Base-by-base conservation (phyloP, 148 eudicot species). In the Camellia japonica region DNA sequence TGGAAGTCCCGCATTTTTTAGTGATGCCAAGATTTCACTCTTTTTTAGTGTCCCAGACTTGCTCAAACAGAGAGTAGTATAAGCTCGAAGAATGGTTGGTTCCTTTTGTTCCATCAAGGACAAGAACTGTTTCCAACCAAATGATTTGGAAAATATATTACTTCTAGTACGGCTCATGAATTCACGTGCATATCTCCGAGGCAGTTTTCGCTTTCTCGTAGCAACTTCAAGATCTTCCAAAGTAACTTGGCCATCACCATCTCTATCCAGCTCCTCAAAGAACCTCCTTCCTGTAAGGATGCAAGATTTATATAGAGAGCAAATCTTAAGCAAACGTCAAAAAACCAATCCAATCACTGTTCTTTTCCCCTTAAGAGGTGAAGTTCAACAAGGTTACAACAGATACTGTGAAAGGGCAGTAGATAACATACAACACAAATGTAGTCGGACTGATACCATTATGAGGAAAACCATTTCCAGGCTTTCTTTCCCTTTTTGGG, bases 71-170 rank as follows among this genome's bases (percentile, higher is more conserved):
- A 96, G 91, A 84, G 97, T 87, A 7, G 99, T 96, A 89, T 92
- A 96, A 76, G 99, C 99, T 71, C 99, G 93, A 55, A 96, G 93
- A 80, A 96, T 96, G 56, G 97, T 96, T 77, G 98, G 89, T 84
- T 95, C 99, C 85, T 89, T 96, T 86, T 96, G 99, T 80, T 96
- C 99, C 99, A 96, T 96, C 79, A 96, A 83, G 73, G 89, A 88
- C 75, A 90, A 77, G 76, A 96, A 93, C 84, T 93, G 98, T 83
- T 92, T 96, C 99, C 97, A 93, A 20, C 97, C 98, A 81, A 96
- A 92, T 15, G 99, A 96, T 81, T 96, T 96, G 7, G 95, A 90
- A 80, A 96, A 96, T 49, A 96, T 84, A 73, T 93, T 93, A 80
- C 95, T 89, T 82, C 91, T 91, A 75, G 98, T 89, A 67, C 95